Percentiles rank a stretch among this genome's conserved stretches.
phyloP scores from a whole-genome alignment of 1,139 yeast genomes.

The Candida anutae region DNA sequence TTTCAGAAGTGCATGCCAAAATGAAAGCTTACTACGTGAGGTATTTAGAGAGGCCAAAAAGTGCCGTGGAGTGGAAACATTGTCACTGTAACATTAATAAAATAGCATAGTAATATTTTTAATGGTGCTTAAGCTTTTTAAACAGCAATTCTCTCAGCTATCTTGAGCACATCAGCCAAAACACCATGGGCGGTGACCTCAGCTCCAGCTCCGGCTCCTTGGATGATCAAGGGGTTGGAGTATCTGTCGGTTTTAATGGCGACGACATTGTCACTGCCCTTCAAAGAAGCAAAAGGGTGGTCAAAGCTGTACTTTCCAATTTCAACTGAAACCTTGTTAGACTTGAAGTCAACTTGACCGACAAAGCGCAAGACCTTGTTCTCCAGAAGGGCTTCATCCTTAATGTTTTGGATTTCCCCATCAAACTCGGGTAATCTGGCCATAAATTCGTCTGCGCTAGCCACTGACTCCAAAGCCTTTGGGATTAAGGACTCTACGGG shows the following conservation, averaged over 20 bases:
- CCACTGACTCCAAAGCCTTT: conserved; percentile 66
- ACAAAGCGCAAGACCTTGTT: conserved; percentile 88
- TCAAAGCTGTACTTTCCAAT: conserved; percentile 77
- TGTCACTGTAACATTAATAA: conserved; percentile 1
- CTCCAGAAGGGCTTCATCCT: conserved; percentile 74
- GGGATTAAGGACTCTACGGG: conserved; percentile 94
- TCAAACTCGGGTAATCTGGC: conserved; percentile 77
- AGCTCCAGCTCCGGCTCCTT: conserved; percentile 99
- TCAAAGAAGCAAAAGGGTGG: conserved; percentile 92
- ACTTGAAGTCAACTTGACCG: conserved; percentile 76
- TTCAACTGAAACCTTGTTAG: conserved; percentile 70
- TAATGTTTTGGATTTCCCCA: conserved; percentile 64
- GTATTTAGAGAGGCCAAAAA: conserved; percentile 53
- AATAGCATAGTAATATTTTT: too few relatives aligned
- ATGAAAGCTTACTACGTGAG: conserved; percentile 36
- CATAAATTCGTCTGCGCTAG: conserved; percentile 71
- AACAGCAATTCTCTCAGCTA: conserved; percentile 73
- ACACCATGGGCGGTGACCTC: conserved; percentile 99
- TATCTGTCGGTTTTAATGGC: conserved; percentile 88
- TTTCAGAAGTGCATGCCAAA: conserved; percentile 57
- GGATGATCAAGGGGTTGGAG: conserved; percentile 85
- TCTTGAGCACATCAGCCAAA: conserved; percentile 83
- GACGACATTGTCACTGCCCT: conserved; percentile 94
- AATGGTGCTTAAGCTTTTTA: too few relatives aligned
- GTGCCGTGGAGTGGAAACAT: conserved; percentile 15